Conservation (phyloP, 164 flowering plant genomes). For the Vitis riparia region DNA sequence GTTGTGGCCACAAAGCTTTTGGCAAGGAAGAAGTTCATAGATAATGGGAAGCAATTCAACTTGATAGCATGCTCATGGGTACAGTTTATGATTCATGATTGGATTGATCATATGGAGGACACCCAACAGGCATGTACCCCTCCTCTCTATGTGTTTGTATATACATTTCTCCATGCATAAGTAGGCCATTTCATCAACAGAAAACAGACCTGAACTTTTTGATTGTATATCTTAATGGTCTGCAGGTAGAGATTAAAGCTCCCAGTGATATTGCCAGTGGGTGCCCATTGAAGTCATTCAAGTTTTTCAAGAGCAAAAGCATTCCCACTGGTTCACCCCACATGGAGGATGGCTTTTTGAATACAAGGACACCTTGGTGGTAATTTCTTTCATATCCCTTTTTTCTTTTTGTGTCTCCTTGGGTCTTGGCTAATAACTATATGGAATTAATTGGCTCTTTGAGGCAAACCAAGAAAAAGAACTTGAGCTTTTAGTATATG, state of each 20-base stretch:
- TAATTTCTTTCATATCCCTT: constrained; percentile 2
- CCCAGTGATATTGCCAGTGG: constrained; percentile 30
- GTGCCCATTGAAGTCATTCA: constrained; percentile 53
- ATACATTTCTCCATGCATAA: background rate
- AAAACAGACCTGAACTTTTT: too few species aligned
- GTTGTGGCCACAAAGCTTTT: constrained; percentile 50
- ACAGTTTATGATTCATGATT: constrained; percentile 65
- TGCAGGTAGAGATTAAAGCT: constrained; percentile 43
- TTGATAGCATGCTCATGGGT: constrained; percentile 56
- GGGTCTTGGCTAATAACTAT: background rate
- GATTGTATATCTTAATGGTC: background rate
- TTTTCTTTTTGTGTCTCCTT: too few species aligned
- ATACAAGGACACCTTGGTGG: constrained; percentile 43
- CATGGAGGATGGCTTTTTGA: constrained; percentile 16
- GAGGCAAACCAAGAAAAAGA: too few species aligned
- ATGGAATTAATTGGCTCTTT: too few species aligned
- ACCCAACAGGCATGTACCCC: constrained; percentile 35
- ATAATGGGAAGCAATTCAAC: constrained; percentile 51
- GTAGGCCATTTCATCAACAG: background rate
- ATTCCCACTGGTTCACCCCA: constrained; percentile 17
- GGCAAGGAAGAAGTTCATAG: constrained; percentile 41
- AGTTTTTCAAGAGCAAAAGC: constrained; percentile 30
- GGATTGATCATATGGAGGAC: constrained; percentile 59
- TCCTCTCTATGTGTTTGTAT: background rate
- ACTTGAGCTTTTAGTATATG: too few species aligned